Percentiles rank a stretch among this genome's conserved stretches.
These are phyloP conservation scores for Nannizziopsis barbatae DNA, from an alignment of 2,329 filamentous ascomycete species.

Conservation along the genomic window DNA sequence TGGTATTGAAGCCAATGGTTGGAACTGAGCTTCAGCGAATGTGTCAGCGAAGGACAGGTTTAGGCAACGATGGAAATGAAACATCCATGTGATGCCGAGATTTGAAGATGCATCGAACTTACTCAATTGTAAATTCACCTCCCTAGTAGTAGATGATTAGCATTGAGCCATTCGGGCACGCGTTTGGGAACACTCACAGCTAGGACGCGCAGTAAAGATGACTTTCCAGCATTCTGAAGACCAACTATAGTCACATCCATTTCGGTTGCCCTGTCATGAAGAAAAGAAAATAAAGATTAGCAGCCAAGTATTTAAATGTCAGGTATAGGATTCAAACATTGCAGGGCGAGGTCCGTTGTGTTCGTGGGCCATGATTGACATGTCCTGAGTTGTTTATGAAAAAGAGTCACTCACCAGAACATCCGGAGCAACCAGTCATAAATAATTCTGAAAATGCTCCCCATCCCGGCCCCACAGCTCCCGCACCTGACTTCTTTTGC, in stretches of 20 bases:
- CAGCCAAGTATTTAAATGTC: background rate
- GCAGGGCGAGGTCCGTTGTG: background rate
- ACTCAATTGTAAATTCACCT: constrained; percentile 98
- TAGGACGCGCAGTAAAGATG: constrained; percentile 81
- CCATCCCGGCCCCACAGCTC: constrained; percentile 50
- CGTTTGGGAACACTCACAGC: constrained; percentile 56
- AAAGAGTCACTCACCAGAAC: constrained; percentile 60
- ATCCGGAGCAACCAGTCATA: constrained; percentile 98
- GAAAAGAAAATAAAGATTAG: background rate
- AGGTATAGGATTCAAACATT: background rate
- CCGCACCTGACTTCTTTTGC: background rate
- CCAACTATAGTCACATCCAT: constrained; percentile 99
- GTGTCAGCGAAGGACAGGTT: constrained; percentile 14
- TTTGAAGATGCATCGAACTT: constrained; percentile 39
- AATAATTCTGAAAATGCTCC: constrained; percentile 80
- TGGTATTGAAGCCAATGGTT: constrained; percentile 98
- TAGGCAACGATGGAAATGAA: constrained; percentile 12
- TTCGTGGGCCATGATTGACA: background rate
- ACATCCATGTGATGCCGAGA: background rate
- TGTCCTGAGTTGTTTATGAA: background rate
- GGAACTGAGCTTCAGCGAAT: constrained; percentile 67
- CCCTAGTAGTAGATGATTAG: constrained; percentile 50
- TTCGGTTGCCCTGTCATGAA: constrained; percentile 69
- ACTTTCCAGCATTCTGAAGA: constrained; percentile 95
- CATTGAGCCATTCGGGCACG: constrained; percentile 13